These are phyloP conservation scores for Thinopyrum elongatum DNA, from an alignment of 176 grass and related monocot genomes.

Conservation along the genomic window DNA sequence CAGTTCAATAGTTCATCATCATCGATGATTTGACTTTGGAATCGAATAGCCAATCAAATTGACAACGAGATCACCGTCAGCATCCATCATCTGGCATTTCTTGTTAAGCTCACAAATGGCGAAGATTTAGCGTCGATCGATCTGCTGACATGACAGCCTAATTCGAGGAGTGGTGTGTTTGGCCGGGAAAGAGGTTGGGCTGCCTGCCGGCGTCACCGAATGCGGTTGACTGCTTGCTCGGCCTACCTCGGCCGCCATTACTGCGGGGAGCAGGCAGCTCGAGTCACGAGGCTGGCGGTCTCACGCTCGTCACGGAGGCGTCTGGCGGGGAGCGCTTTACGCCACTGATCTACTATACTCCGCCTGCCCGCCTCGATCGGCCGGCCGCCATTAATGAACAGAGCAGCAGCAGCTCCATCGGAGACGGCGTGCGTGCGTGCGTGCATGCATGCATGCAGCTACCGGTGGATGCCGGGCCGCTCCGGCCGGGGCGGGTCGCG, in stretches of 20 bases:
- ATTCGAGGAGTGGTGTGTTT: neutral
- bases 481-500: neutral
- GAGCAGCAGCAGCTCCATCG: no score
- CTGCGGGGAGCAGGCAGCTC: neutral
- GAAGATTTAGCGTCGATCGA: neutral
- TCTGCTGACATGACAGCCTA: neutral
- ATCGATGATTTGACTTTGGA: neutral
- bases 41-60: neutral
- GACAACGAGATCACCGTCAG: neutral
- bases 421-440: neutral
- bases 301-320: neutral
- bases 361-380: neutral
- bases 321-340: constrained; percentile 2
- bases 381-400: constrained; percentile 1
- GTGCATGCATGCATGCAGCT: neutral
- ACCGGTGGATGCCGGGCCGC: constrained; percentile 18
- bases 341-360: neutral
- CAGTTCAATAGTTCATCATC: neutral
- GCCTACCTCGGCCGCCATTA: neutral
- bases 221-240: neutral
- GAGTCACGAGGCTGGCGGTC: neutral
- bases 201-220: neutral
- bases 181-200: neutral
- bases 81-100: neutral
- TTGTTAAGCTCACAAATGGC: neutral